These are phyloP conservation scores for Penstemon barbatus DNA, from an alignment of 257 asterid species.

Conservation along the genomic window DNA sequence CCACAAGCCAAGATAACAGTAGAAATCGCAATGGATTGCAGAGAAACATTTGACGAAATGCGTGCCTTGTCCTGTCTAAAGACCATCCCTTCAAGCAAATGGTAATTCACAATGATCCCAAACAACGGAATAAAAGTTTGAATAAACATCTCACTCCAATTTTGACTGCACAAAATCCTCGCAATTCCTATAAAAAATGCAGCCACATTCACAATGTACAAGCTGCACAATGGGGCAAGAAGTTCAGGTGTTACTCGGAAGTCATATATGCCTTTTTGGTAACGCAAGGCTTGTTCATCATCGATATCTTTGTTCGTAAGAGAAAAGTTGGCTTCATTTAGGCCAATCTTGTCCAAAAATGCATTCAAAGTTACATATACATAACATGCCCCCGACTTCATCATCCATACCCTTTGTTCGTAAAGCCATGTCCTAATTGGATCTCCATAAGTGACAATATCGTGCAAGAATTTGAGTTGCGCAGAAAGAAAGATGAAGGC, in stretches of 20 bases:
- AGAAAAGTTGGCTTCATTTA: conserved; percentile 45
- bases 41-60: conserved; percentile 29
- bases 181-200: conserved; percentile 36
- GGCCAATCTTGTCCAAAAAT: conserved; percentile 35
- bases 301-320: conserved; percentile 57
- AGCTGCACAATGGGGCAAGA: conserved; percentile 45
- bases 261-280: conserved; percentile 47
- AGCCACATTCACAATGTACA: conserved; percentile 40
- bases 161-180: conserved; percentile 4
- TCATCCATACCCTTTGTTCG: conserved; percentile 61
- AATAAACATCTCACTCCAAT: conserved; percentile 32
- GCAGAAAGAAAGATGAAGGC: conserved; percentile 42
- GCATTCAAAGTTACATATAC: conserved; percentile 47
- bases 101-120: conserved; percentile 45
- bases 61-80: conserved; percentile 49
- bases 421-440: conserved; percentile 46
- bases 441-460: conserved; percentile 41
- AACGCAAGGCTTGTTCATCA: conserved; percentile 37
- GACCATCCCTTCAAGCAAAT: conserved; percentile 60
- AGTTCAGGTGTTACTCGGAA: conserved; percentile 45
- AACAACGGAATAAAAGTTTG: conserved; percentile 40
- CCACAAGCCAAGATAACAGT: conserved; percentile 22
- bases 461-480: conserved; percentile 45
- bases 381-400: conserved; percentile 47
- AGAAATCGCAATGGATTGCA: conserved; percentile 26